These are phyloP conservation scores for Fusarium temperatum DNA, from an alignment of 2,329 filamentous ascomycete species.

Conservation along the genomic window DNA sequence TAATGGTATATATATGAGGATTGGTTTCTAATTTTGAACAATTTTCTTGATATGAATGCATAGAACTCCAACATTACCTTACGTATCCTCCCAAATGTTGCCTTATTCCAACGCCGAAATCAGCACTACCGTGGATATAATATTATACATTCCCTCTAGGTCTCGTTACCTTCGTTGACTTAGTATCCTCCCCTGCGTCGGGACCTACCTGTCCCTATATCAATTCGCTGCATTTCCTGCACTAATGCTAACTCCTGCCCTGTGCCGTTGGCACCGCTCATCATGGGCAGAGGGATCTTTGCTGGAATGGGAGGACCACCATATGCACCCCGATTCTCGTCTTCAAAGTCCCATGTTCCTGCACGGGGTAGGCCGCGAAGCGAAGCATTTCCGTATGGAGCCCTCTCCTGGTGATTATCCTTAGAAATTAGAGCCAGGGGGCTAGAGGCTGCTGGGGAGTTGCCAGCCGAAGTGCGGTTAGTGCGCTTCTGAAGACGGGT, in stretches of 20 bases:
- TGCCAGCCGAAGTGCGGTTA: slow-evolving; percentile 54
- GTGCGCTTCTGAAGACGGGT: slow-evolving; percentile 73
- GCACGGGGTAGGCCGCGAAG: slow-evolving; percentile 53
- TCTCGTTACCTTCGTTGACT: slow-evolving; percentile 34
- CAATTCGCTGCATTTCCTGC: slow-evolving; percentile 75
- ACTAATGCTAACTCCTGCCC: slow-evolving; percentile 68
- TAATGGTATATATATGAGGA: background rate
- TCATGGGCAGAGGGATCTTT: slow-evolving; percentile 71
- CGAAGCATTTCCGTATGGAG: slow-evolving; percentile 43
- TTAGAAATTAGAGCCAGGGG: slow-evolving; percentile 64
- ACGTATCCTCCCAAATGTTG: slow-evolving; percentile 4
- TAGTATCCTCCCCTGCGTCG: slow-evolving; percentile 59
- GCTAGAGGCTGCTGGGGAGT: slow-evolving; percentile 52
- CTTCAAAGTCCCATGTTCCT: slow-evolving; percentile 62
- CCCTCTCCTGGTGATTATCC: slow-evolving; percentile 60
- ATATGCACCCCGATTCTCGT: slow-evolving; percentile 60
- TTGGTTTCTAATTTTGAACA: slow-evolving; percentile 18
- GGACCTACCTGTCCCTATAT: slow-evolving; percentile 69
- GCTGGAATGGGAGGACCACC: slow-evolving; percentile 70
- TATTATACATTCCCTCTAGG: slow-evolving; percentile 38
- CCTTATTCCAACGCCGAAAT: slow-evolving; percentile 30
- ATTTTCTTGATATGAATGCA: background rate
- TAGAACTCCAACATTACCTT: slow-evolving; percentile 24
- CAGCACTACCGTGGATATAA: slow-evolving; percentile 20
- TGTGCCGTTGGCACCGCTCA: slow-evolving; percentile 55